Conservation (phyloP, 2,329 filamentous ascomycete genomes). For the Cladosporium halotolerans region DNA sequence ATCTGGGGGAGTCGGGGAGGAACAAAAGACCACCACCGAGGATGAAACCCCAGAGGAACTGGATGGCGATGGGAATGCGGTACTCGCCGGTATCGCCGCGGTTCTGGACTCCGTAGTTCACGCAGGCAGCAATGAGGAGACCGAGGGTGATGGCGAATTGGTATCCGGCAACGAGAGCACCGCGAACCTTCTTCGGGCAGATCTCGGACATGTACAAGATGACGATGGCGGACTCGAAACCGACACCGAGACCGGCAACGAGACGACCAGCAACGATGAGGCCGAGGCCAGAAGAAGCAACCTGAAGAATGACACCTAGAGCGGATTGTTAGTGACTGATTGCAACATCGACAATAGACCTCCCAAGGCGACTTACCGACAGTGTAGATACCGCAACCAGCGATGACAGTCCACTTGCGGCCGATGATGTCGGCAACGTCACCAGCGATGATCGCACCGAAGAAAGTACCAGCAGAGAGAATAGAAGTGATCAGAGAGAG, state of each 20-base stretch:
- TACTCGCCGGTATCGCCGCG: slow-evolving; percentile 60
- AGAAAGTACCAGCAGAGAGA: slow-evolving; percentile 65
- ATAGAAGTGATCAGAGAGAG: slow-evolving; percentile 67
- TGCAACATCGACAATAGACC: too few relatives aligned
- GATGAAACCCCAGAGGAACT: slow-evolving; percentile 75
- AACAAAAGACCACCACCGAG: slow-evolving; percentile 65
- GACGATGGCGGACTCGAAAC: slow-evolving; percentile 73
- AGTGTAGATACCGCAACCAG: slow-evolving; percentile 64
- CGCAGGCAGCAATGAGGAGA: slow-evolving; percentile 56
- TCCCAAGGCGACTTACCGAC: slow-evolving; percentile 31
- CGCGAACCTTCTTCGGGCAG: slow-evolving; percentile 51
- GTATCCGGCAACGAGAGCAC: slow-evolving; percentile 73
- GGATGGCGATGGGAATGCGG: slow-evolving; percentile 73
- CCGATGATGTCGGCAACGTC: slow-evolving; percentile 71
- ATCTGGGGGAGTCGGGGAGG: slow-evolving; percentile 80
- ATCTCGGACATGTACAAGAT: slow-evolving; percentile 87
- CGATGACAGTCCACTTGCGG: slow-evolving; percentile 65
- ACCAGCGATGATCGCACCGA: slow-evolving; percentile 70
- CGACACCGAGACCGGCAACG: slow-evolving; percentile 70
- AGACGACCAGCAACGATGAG: slow-evolving; percentile 68
- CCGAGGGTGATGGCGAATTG: slow-evolving; percentile 80
- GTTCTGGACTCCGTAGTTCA: slow-evolving; percentile 65
- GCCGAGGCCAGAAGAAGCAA: slow-evolving; percentile 48
- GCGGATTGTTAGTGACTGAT: slow-evolving; percentile 1
- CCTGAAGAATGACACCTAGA: slow-evolving; percentile 57